These are phyloP conservation scores for Termitomyces sp. DNA, from an alignment of 768 basidiomycete genomes.

Conservation along the genomic window DNA sequence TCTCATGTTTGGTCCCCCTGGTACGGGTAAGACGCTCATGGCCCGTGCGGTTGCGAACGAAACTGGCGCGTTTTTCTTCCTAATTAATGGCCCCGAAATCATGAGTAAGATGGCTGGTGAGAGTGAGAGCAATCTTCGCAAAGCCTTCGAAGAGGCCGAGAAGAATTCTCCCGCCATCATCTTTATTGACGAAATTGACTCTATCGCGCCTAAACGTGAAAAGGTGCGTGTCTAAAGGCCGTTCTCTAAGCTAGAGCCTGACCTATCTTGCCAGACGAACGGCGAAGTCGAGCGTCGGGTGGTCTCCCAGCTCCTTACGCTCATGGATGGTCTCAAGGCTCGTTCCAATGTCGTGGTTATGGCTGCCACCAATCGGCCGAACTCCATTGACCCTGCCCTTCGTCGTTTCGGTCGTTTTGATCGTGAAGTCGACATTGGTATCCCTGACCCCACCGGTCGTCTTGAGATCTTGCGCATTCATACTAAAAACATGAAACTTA, in stretches of 20 bases:
- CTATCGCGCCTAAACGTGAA: slow-evolving; percentile 99
- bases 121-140: slow-evolving; percentile 93
- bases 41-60: slow-evolving; percentile 99
- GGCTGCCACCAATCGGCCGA: slow-evolving; percentile 98
- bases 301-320: slow-evolving; percentile 94
- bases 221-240: slow-evolving; percentile 53
- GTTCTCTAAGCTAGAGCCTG: background rate
- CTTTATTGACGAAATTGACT: slow-evolving; percentile 99
- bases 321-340: slow-evolving; percentile 99
- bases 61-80: slow-evolving; percentile 99
- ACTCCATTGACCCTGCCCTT: slow-evolving; percentile 98
- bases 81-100: slow-evolving; percentile 99
- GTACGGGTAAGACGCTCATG: slow-evolving; percentile 99
- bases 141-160: slow-evolving; percentile 99
- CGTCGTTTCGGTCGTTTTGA: slow-evolving; percentile 99
- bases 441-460: slow-evolving; percentile 98
- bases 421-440: slow-evolving; percentile 98
- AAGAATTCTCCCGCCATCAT: slow-evolving; percentile 99
- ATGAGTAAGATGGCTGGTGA: slow-evolving; percentile 99
- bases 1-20: slow-evolving; percentile 96
- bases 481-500: slow-evolving; percentile 99
- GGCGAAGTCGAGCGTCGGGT: slow-evolving; percentile 99
- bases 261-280: slow-evolving; percentile 64
- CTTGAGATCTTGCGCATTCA: slow-evolving; percentile 98
- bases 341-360: slow-evolving; percentile 99